phyloP scores from a whole-genome alignment of 441 rosid species.

The Biscutella auriculata region DNA sequence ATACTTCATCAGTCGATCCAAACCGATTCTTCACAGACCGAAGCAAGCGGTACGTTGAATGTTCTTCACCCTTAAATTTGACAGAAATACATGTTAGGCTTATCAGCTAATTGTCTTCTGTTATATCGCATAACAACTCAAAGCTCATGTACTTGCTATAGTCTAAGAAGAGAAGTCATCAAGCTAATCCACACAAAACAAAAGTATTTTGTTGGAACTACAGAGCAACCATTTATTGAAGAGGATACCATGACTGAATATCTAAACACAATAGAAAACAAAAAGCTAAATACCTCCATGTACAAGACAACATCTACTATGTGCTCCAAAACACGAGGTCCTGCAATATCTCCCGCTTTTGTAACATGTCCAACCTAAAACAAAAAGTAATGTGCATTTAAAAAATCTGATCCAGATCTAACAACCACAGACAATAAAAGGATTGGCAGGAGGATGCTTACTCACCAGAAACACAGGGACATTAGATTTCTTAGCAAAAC shows the following conservation, averaged over 20 bases:
- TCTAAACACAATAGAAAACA: conserved; percentile 4
- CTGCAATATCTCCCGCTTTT: conserved; percentile 87
- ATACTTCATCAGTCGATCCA: conserved; percentile 90
- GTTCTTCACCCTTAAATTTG: conserved; percentile 70
- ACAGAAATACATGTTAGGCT: not conserved
- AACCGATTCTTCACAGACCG: conserved; percentile 90
- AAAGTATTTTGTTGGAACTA: not conserved
- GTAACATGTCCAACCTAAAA: conserved; percentile 85
- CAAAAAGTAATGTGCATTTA: conserved; percentile 11
- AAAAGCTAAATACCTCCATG: conserved; percentile 65
- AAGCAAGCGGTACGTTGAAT: conserved; percentile 76
- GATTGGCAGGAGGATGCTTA: not conserved
- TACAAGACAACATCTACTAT: conserved; percentile 92
- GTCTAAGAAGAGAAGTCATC: not conserved
- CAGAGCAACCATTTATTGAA: not conserved
- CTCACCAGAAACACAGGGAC: conserved; percentile 85
- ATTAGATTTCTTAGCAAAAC: conserved; percentile 75
- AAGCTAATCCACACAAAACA: not conserved
- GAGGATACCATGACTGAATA: not conserved
- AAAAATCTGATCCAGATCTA: not conserved
- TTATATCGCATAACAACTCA: not conserved
- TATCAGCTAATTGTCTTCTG: not conserved
- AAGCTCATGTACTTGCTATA: not conserved
- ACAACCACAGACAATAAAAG: not conserved
- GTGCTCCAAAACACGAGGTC: conserved; percentile 97